phyloP scores from a whole-genome alignment of 768 basidiomycete species.

The Tremella yokohamensis region DNA sequence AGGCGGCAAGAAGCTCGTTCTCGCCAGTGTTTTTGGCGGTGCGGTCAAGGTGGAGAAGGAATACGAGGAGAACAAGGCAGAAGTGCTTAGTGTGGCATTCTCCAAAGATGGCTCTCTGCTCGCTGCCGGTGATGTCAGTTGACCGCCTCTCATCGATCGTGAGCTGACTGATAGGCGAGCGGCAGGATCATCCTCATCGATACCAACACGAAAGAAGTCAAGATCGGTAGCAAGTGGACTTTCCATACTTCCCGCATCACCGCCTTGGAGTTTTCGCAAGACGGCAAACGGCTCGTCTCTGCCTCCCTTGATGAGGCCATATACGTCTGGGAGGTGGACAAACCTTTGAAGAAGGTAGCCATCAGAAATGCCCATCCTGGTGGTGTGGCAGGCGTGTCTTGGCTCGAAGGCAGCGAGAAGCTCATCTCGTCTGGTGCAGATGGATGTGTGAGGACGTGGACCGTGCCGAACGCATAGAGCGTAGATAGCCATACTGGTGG shows the following conservation, averaged over 20 bases:
- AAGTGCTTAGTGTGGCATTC: constrained; percentile 71
- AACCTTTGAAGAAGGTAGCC: constrained; percentile 67
- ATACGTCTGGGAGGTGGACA: constrained; percentile 73
- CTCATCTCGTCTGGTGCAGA: constrained; percentile 76
- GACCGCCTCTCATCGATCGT: not conserved
- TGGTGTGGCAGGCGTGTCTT: constrained; percentile 75
- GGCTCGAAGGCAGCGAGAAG: constrained; percentile 61
- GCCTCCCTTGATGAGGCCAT: constrained; percentile 90
- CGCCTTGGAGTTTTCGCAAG: constrained; percentile 70
- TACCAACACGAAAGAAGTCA: constrained; percentile 57
- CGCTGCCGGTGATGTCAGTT: constrained; percentile 79
- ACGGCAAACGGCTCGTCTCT: constrained; percentile 73
- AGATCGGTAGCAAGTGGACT: constrained; percentile 67
- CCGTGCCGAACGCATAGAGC: constrained; percentile 14
- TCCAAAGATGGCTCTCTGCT: constrained; percentile 71
- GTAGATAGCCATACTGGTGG: not conserved
- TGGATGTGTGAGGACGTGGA: constrained; percentile 62
- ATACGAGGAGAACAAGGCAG: constrained; percentile 61
- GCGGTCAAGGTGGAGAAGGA: constrained; percentile 56
- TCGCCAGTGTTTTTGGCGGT: constrained; percentile 71
- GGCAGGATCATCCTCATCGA: constrained; percentile 80
- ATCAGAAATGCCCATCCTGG: constrained; percentile 84
- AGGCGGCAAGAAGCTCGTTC: constrained; percentile 71
- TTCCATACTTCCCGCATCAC: constrained; percentile 79
- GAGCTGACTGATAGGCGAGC: constrained; percentile 57